phyloP scores from a whole-genome alignment of 1,139 yeast species.

The Scheffersomyces quercinus region DNA sequence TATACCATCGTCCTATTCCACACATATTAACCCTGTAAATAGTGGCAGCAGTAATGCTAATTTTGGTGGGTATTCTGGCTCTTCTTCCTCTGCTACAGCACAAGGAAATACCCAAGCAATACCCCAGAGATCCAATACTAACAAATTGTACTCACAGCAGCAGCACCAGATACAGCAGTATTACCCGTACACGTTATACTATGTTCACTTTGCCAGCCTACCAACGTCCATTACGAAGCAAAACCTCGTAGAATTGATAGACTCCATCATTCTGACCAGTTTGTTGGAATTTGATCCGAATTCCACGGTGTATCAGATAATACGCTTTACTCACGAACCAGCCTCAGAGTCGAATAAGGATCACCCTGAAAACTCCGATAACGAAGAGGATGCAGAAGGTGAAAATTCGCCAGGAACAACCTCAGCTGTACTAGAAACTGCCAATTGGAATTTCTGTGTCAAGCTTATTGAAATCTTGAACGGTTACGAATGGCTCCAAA shows the following conservation, averaged over 20 bases:
- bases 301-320: conserved; percentile 3
- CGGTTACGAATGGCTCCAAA: conserved; percentile 27
- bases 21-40: not conserved
- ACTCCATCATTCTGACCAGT: conserved; percentile 15
- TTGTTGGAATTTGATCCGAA: conserved; percentile 6
- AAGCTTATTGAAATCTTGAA: conserved; percentile 21
- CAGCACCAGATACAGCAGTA: not conserved
- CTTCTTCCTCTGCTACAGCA: too few species aligned
- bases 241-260: conserved; percentile 15
- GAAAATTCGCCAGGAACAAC: not conserved
- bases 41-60: too few species aligned
- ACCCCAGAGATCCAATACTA: not conserved
- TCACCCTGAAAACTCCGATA: not conserved
- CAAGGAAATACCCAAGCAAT: too few species aligned
- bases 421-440: conserved; percentile 15
- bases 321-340: conserved; percentile 4
- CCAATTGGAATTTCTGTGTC: conserved; percentile 14
- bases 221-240: conserved; percentile 11
- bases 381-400: conserved; percentile 1
- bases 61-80: too few species aligned
- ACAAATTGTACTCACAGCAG: conserved; percentile 1
- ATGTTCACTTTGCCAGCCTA: conserved; percentile 10
- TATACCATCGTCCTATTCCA: conserved; percentile 14
- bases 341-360: not conserved
- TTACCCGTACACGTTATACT: not conserved